Conservation (phyloP, 78 protist genomes). For the Trichosphaerium sp. region DNA sequence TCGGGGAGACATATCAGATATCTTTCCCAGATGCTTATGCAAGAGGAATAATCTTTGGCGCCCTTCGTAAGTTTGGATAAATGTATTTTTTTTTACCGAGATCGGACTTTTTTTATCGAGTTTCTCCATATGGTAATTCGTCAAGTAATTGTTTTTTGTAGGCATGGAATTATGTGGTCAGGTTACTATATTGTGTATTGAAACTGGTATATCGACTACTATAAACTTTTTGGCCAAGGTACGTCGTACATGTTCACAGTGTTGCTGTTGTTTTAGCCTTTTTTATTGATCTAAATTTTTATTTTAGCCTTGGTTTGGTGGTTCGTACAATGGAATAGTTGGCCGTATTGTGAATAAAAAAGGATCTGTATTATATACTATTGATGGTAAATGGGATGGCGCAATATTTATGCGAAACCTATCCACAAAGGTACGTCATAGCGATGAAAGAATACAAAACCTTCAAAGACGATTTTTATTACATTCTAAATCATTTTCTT, state of each 20-base stretch:
- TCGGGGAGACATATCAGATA: slow-evolving; percentile 47
- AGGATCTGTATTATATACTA: background rate
- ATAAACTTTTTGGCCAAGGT: slow-evolving; percentile 66
- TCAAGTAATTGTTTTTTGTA: slow-evolving; percentile 8
- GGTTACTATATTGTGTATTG: slow-evolving; percentile 32
- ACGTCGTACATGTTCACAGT: too few species aligned
- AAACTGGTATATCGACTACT: slow-evolving; percentile 25
- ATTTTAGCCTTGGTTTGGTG: slow-evolving; percentile 48
- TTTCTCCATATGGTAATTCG: background rate
- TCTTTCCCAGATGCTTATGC: slow-evolving; percentile 61
- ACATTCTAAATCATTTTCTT: background rate
- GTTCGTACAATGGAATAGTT: slow-evolving; percentile 49
- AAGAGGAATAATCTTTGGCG: slow-evolving; percentile 55
- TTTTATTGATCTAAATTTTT: background rate
- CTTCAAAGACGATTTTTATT: background rate
- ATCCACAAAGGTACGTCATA: background rate
- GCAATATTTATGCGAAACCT: slow-evolving; percentile 1
- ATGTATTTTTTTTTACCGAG: background rate
- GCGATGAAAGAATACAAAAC: background rate
- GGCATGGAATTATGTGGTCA: slow-evolving; percentile 29
- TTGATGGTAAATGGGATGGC: slow-evolving; percentile 48
- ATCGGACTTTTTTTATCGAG: background rate
- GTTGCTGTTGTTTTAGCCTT: background rate
- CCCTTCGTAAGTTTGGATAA: slow-evolving; percentile 2
- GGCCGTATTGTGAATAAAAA: slow-evolving; percentile 50